Conservation (phyloP, 2,329 filamentous ascomycete species). For the Colletotrichum eremochloae region DNA sequence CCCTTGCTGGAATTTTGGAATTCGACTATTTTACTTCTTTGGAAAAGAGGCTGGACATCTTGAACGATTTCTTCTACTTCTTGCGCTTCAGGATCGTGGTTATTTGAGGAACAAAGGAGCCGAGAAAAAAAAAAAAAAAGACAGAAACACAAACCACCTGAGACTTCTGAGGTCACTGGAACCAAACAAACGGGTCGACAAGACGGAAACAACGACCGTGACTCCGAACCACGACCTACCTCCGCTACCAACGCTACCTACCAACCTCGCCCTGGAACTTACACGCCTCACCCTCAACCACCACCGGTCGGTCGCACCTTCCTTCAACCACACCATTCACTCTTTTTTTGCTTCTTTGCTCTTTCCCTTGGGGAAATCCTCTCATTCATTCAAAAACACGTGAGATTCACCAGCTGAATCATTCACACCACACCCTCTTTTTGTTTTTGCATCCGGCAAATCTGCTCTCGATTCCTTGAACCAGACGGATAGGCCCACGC, state of each 20-base stretch:
- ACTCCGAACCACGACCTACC: slow-evolving; percentile 30
- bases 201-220: slow-evolving; percentile 37
- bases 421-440: not conserved
- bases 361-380: slow-evolving; percentile 3
- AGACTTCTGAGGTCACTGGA: slow-evolving; percentile 11
- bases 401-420: slow-evolving; percentile 30
- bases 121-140: not conserved
- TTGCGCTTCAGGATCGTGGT: not conserved
- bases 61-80: slow-evolving; percentile 14
- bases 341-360: slow-evolving; percentile 18
- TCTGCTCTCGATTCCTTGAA: not conserved
- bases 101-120: slow-evolving; percentile 12
- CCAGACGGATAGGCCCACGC: slow-evolving; percentile 24
- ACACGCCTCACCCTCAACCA: slow-evolving; percentile 6
- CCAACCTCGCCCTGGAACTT: slow-evolving; percentile 36
- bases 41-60: slow-evolving; percentile 30
- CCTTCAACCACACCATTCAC: slow-evolving; percentile 14
- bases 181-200: not conserved
- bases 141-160: not conserved
- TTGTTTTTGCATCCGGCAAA: not conserved
- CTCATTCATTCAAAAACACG: slow-evolving; percentile 20
- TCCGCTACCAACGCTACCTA: not conserved
- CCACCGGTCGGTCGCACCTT: slow-evolving; percentile 18
- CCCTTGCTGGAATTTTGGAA: slow-evolving; percentile 25
- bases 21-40: slow-evolving; percentile 29